These are phyloP conservation scores for Mallotus japonicus DNA, from an alignment of 441 rosid species.

Conservation along the genomic window DNA sequence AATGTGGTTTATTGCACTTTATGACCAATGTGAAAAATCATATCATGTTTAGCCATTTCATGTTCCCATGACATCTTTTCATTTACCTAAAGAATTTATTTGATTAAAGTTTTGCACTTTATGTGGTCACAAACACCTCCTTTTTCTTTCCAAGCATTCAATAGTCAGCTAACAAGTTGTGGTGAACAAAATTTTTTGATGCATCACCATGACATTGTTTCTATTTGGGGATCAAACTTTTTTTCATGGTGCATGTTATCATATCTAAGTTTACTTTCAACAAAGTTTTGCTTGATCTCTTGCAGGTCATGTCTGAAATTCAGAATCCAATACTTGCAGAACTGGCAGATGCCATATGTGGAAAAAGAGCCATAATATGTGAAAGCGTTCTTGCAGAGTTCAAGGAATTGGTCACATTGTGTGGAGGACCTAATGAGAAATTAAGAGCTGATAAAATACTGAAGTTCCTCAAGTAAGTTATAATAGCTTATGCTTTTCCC, in stretches of 20 bases:
- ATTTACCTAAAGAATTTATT: not conserved
- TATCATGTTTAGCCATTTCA: not conserved
- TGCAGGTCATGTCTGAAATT: slow-evolving; percentile 70
- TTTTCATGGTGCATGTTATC: not conserved
- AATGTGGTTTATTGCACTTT: not conserved
- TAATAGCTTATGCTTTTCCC: slow-evolving; percentile 2
- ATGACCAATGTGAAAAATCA: not conserved
- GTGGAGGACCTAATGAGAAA: slow-evolving; percentile 79
- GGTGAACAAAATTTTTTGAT: not conserved
- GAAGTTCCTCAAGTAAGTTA: slow-evolving; percentile 51
- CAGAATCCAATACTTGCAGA: slow-evolving; percentile 54
- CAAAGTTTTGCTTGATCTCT: slow-evolving; percentile 21
- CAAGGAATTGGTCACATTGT: slow-evolving; percentile 66
- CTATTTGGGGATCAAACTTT: too few species aligned
- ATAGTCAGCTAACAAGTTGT: not conserved
- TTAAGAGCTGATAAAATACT: slow-evolving; percentile 60
- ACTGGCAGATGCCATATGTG: slow-evolving; percentile 40
- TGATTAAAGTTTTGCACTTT: not conserved
- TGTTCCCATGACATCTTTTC: too few species aligned
- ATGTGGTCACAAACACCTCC: not conserved
- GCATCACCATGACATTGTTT: not conserved
- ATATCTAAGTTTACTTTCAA: slow-evolving; percentile 3
- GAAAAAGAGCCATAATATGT: slow-evolving; percentile 73
- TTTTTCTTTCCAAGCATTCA: not conserved
- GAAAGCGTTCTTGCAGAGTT: slow-evolving; percentile 69